Percentiles rank a stretch among this genome's conserved stretches.
Conservation (phyloP, 2,329 filamentous ascomycete genomes). For the Neonectria coccinea region DNA sequence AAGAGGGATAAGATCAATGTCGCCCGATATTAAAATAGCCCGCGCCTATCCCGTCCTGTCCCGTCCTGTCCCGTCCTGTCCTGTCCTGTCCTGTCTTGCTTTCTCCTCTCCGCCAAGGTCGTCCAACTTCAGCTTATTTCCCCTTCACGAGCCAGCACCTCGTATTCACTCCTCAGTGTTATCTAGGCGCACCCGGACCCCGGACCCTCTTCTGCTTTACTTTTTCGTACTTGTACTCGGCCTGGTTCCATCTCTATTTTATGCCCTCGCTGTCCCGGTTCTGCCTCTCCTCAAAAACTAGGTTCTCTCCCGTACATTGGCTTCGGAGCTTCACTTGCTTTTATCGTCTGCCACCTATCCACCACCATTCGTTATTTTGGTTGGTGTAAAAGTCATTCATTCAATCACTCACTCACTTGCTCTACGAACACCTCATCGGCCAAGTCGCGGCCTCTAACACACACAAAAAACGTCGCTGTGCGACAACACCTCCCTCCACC, state of each 20-base stretch:
- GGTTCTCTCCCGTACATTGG: slow-evolving; percentile 6
- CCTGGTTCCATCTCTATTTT: slow-evolving; percentile 13
- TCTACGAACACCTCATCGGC: background rate
- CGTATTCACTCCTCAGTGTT: slow-evolving; percentile 4
- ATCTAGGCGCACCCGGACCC: slow-evolving; percentile 2
- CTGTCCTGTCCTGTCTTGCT: slow-evolving; percentile 2
- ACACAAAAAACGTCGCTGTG: background rate
- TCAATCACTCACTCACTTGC: background rate
- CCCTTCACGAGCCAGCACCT: slow-evolving; percentile 9
- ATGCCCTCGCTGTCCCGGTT: slow-evolving; percentile 14
- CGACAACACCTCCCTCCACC: slow-evolving; percentile 3
- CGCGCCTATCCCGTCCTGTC: background rate
- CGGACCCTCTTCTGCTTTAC: slow-evolving; percentile 20
- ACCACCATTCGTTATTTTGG: background rate
- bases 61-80: background rate
- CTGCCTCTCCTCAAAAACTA: background rate
- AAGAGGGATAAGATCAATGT: slow-evolving; percentile 2
- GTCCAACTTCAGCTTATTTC: background rate
- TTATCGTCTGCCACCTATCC: background rate
- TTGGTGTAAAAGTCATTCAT: background rate
- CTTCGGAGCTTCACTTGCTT: background rate
- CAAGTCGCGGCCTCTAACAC: background rate
- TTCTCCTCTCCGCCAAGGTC: slow-evolving; percentile 3
- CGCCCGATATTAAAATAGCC: slow-evolving; percentile 24
- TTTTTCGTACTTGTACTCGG: slow-evolving; percentile 20